Evolutionary conservation across 305 asterid genomes (phyloP).

Genomic region (Rubia tinctorum): DNA sequence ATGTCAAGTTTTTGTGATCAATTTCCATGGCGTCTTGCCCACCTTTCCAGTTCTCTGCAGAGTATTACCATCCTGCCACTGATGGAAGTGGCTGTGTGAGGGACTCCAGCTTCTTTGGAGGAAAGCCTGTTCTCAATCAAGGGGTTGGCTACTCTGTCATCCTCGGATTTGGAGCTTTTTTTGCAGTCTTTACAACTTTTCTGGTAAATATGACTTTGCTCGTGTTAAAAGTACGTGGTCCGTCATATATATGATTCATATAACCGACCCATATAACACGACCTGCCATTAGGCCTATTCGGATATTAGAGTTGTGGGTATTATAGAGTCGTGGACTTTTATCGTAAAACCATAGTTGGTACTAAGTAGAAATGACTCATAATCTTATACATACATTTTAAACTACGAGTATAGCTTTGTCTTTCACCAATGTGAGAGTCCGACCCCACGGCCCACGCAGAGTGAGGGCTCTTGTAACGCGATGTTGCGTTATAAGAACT

Average conservation of each 20-base stretch:
- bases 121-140: conserved; percentile 69
- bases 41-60: conserved; percentile 53
- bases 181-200: conserved; percentile 77
- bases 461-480: neutral
- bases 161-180: conserved; percentile 96
- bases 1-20: neutral
- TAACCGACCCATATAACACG: neutral
- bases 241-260: neutral
- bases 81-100: conserved; percentile 52
- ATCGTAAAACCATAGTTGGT: too few species aligned
- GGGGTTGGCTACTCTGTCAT: conserved; percentile 83
- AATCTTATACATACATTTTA: too few species aligned
- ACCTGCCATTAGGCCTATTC: too few species aligned
- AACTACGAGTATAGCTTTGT: too few species aligned
- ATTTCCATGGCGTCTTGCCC: conserved; percentile 52
- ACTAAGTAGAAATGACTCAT: too few species aligned
- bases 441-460: too few species aligned
- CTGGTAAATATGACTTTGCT: conserved; percentile 37
- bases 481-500: neutral
- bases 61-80: conserved; percentile 43
- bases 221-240: neutral
- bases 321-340: too few species aligned
- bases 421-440: too few species aligned
- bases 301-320: too few species aligned
- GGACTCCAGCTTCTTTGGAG: conserved; percentile 77